Conservation (phyloP, 257 asterid genomes). For the Anisodus tanguticus region DNA sequence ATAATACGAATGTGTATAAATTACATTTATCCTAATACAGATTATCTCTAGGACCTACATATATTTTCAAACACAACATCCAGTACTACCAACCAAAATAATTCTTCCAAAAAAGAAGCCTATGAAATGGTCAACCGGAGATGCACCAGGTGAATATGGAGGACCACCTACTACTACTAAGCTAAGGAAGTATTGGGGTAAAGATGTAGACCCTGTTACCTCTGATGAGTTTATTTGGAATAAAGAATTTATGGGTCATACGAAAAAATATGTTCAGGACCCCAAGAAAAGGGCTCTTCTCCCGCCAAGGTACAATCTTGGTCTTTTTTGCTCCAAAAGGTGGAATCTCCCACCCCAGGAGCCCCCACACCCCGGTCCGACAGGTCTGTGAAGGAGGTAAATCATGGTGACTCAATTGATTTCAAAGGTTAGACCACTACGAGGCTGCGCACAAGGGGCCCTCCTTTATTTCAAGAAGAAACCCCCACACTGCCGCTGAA, state of each 20-base stretch:
- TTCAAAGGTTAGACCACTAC: too few relatives aligned
- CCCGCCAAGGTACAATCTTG: conserved; percentile 51
- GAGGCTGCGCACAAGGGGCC: too few relatives aligned
- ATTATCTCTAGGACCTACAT: too few relatives aligned
- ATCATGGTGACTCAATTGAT: too few relatives aligned
- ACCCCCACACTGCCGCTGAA: too few relatives aligned
- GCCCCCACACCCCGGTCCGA: too few relatives aligned
- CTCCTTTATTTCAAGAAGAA: too few relatives aligned
- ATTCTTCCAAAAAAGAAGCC: conserved; percentile 84
- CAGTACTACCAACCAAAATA: conserved; percentile 52
- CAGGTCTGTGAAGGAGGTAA: too few relatives aligned
- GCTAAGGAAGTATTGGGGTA: conserved; percentile 94
- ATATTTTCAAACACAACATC: conserved; percentile 35
- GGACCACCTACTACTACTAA: conserved; percentile 89
- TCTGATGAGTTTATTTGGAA: conserved; percentile 88
- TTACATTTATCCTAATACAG: too few relatives aligned
- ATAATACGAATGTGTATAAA: too few relatives aligned
- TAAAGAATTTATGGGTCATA: conserved; percentile 82
- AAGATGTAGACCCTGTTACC: conserved; percentile 79
- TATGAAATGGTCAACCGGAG: conserved; percentile 89
- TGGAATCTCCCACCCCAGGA: too few relatives aligned
- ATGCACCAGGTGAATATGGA: conserved; percentile 90
- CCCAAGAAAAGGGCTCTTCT: conserved; percentile 44
- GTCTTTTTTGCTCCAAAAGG: too few relatives aligned
- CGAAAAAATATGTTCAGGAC: conserved; percentile 67